These are phyloP conservation scores for Alternaria novae-zelandiae DNA, from an alignment of 2,329 filamentous ascomycete genomes.

Conservation along the genomic window DNA sequence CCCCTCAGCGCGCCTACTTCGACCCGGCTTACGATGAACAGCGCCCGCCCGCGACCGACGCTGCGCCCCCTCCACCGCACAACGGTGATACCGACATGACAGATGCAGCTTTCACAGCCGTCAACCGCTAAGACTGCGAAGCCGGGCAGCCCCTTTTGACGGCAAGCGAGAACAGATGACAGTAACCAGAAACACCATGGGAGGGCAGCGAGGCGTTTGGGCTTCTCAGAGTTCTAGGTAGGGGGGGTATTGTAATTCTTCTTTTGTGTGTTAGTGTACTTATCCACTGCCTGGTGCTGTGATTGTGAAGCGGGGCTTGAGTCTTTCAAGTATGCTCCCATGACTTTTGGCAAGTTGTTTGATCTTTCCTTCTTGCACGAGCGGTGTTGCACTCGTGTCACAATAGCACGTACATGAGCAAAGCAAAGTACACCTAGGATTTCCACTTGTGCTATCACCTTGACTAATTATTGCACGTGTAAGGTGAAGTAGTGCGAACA, in stretches of 20 bases:
- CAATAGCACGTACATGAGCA: neutral
- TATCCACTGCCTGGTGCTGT: neutral
- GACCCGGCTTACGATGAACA: slow-evolving; percentile 44
- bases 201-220: slow-evolving; percentile 16
- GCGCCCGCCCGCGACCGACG: slow-evolving; percentile 23
- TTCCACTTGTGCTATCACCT: neutral
- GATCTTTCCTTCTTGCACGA: neutral
- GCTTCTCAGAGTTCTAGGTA: neutral
- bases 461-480: neutral
- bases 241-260: neutral
- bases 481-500: neutral
- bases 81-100: slow-evolving; percentile 52
- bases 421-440: neutral
- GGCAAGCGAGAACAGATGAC: neutral
- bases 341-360: neutral
- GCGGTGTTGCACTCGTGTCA: neutral
- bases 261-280: slow-evolving; percentile 5
- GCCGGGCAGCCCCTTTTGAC: neutral
- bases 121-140: slow-evolving; percentile 40
- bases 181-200: neutral
- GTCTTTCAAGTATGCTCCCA: neutral
- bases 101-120: slow-evolving; percentile 48
- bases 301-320: neutral
- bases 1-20: slow-evolving; percentile 34
- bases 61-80: slow-evolving; percentile 25